Conservation (phyloP, 768 basidiomycete genomes). For the Tylopilus sp. region DNA sequence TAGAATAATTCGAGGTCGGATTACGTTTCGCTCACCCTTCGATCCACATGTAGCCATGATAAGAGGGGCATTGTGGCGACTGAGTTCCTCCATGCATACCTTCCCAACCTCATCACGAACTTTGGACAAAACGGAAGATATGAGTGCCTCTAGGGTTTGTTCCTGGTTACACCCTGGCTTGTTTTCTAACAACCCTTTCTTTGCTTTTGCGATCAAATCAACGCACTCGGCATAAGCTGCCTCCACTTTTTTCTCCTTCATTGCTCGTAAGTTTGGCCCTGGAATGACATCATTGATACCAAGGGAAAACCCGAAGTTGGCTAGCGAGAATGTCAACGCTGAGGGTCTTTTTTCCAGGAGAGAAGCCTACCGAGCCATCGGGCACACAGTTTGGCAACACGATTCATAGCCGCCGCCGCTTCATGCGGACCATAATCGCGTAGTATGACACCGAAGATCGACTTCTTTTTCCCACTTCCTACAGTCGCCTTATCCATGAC, state of each 20-base stretch:
- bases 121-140: conserved; percentile 89
- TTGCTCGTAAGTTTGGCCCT: conserved; percentile 71
- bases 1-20: neutral
- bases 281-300: conserved; percentile 99
- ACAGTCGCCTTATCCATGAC: conserved; percentile 98
- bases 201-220: conserved; percentile 83
- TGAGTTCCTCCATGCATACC: conserved; percentile 98
- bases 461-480: conserved; percentile 98
- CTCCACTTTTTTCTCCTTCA: conserved; percentile 85
- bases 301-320: conserved; percentile 95
- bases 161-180: conserved; percentile 98
- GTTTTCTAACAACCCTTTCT: conserved; percentile 89
- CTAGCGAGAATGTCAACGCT: conserved; percentile 41
- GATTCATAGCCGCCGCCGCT: conserved; percentile 93
- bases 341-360: neutral
- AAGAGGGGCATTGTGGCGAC: conserved; percentile 91
- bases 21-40: conserved; percentile 59
- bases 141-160: conserved; percentile 94
- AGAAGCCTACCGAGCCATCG: conserved; percentile 77
- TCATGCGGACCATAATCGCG: conserved; percentile 95
- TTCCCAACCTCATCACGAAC: conserved; percentile 96
- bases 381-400: conserved; percentile 92
- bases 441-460: conserved; percentile 96
- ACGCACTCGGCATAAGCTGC: conserved; percentile 86
- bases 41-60: conserved; percentile 99